Percentiles rank a stretch among this genome's conserved stretches.
Evolutionary conservation across 352 stramenopile genomes (phyloP).

Genomic region (Globisporangium canariense): DNA sequence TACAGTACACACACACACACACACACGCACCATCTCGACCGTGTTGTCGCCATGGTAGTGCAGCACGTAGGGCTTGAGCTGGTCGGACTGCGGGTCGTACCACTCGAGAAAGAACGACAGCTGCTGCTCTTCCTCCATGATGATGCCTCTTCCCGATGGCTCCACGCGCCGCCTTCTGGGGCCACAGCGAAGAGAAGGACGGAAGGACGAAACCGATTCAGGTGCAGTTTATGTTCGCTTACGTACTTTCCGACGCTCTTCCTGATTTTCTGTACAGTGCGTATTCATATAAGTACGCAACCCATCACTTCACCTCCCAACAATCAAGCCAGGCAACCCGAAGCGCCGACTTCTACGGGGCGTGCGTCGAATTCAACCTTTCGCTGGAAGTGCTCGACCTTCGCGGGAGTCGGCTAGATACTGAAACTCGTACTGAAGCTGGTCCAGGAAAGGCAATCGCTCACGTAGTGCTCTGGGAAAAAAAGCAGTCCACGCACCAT

Average conservation of each 20-base stretch:
- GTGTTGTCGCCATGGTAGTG: conserved; percentile 73
- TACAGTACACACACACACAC: not conserved
- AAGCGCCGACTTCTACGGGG: too few relatives aligned
- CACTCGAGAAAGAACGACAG: conserved; percentile 80
- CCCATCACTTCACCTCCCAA: not conserved
- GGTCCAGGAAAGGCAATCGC: too few relatives aligned
- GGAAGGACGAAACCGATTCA: too few relatives aligned
- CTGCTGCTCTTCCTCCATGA: conserved; percentile 54
- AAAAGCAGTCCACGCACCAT: too few relatives aligned
- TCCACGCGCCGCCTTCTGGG: not conserved
- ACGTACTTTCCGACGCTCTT: not conserved
- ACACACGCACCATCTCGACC: conserved; percentile 52
- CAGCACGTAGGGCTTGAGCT: conserved; percentile 70
- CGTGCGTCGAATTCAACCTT: too few relatives aligned
- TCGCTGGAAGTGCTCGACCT: too few relatives aligned
- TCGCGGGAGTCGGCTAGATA: too few relatives aligned
- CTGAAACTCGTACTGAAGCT: too few relatives aligned
- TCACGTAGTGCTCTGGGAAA: too few relatives aligned
- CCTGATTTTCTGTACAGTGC: not conserved
- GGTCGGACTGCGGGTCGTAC: conserved; percentile 67
- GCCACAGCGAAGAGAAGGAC: too few relatives aligned
- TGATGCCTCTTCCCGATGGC: not conserved
- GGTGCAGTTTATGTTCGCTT: too few relatives aligned
- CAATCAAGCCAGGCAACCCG: too few relatives aligned
- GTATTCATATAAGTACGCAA: not conserved